Evolutionary conservation across 176 grass and related monocot species (phyloP).

Genomic region (Calamus simplicifolius): DNA sequence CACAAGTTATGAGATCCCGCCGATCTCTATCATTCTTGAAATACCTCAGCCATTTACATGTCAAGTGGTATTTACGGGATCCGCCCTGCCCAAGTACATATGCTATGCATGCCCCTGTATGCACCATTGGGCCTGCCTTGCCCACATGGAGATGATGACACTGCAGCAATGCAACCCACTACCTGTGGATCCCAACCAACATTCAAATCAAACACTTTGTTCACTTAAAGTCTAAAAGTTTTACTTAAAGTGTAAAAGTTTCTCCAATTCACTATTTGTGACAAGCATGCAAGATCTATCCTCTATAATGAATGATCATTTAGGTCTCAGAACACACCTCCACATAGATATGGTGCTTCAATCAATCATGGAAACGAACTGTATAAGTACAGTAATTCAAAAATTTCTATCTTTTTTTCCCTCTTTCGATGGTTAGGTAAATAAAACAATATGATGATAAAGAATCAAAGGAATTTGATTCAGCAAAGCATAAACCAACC

Average conservation of each 20-base stretch:
- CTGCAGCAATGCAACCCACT: constrained; percentile 76
- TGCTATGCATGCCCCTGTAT: constrained; percentile 79
- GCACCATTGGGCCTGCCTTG: constrained; percentile 90
- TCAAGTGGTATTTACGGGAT: constrained; percentile 61
- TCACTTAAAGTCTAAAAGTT: not conserved
- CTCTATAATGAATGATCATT: too few relatives aligned
- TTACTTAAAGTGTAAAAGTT: not conserved
- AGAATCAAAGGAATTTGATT: too few relatives aligned
- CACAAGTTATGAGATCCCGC: constrained; percentile 87
- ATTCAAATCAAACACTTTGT: constrained; percentile 2
- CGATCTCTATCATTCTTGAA: constrained; percentile 95
- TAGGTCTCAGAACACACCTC: too few relatives aligned
- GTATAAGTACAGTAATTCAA: too few relatives aligned
- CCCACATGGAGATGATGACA: constrained; percentile 93
- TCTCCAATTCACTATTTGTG: not conserved
- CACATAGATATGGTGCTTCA: too few relatives aligned
- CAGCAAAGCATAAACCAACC: too few relatives aligned
- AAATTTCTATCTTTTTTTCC: too few relatives aligned
- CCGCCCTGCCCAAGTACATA: constrained; percentile 83
- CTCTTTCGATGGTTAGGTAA: too few relatives aligned
- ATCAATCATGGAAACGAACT: too few relatives aligned
- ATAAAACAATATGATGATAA: too few relatives aligned
- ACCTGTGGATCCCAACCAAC: constrained; percentile 35
- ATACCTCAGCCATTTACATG: constrained; percentile 79
- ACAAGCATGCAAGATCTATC: not conserved